phyloP scores from a whole-genome alignment of 179 eudicot genomes.

The Camellia oleifera region DNA sequence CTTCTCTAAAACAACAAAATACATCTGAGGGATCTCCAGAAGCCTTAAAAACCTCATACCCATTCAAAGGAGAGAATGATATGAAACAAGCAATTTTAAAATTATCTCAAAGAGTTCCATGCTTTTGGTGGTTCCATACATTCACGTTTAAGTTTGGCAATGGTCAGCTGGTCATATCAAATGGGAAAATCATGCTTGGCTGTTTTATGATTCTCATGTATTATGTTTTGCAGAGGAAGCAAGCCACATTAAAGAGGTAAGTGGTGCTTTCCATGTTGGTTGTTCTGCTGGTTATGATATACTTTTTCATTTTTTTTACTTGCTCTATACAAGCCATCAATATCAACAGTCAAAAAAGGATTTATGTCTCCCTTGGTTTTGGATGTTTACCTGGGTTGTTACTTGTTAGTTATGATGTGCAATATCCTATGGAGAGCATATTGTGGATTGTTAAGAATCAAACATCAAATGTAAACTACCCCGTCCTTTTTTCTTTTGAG shows the following conservation, averaged over 20 bases:
- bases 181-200: slow-evolving; percentile 53
- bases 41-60: slow-evolving; percentile 23
- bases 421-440: background rate
- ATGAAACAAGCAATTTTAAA: slow-evolving; percentile 40
- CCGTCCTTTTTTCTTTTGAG: too few species aligned
- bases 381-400: background rate
- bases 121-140: slow-evolving; percentile 48
- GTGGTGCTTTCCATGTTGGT: slow-evolving; percentile 5
- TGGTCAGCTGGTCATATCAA: slow-evolving; percentile 39
- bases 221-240: slow-evolving; percentile 58
- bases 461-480: too few species aligned
- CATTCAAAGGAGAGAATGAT: slow-evolving; percentile 17
- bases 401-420: background rate
- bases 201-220: slow-evolving; percentile 50
- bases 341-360: background rate
- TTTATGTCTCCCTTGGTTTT: background rate
- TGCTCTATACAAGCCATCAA: background rate
- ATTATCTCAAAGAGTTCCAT: slow-evolving; percentile 29
- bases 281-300: background rate
- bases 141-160: slow-evolving; percentile 46
- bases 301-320: background rate
- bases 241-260: slow-evolving; percentile 58
- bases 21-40: slow-evolving; percentile 32
- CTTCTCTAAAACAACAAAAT: slow-evolving; percentile 32
- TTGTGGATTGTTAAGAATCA: too few species aligned